These are phyloP conservation scores for Penicillium sp. DNA, from an alignment of 2,329 filamentous ascomycete species.

Conservation along the genomic window DNA sequence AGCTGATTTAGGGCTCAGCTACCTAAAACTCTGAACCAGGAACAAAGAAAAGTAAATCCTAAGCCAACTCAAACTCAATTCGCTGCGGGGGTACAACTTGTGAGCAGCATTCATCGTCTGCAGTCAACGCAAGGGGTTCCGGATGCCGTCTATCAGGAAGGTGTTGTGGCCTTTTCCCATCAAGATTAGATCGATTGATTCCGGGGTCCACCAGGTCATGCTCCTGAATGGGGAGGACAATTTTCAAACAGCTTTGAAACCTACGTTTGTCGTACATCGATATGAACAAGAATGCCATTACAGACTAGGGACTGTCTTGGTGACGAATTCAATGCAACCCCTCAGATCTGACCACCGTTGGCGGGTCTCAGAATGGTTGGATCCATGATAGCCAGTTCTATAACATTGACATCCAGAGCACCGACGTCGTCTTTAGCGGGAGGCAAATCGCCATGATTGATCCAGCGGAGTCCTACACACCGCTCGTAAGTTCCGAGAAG, in stretches of 20 bases:
- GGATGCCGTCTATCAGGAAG: too few species aligned
- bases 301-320: slow-evolving; percentile 1
- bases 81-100: too few species aligned
- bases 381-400: too few species aligned
- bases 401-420: slow-evolving; percentile 8
- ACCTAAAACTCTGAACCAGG: too few species aligned
- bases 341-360: slow-evolving; percentile 18
- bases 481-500: background rate
- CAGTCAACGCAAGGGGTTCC: too few species aligned
- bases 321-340: background rate
- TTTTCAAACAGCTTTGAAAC: slow-evolving; percentile 12
- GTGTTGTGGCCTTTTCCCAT: too few species aligned
- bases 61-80: too few species aligned
- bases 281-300: slow-evolving; percentile 24
- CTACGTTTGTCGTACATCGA: slow-evolving; percentile 22
- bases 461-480: too few species aligned
- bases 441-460: too few species aligned
- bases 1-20: too few species aligned
- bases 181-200: background rate
- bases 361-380: slow-evolving; percentile 1
- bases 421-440: slow-evolving; percentile 23
- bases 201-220: slow-evolving; percentile 3
- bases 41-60: too few species aligned
- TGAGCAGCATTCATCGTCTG: too few species aligned
- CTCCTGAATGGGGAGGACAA: slow-evolving; percentile 7